Conservation (phyloP, 1,284 basidiomycete genomes). For the Apiotrichum mycotoxinovorans region DNA sequence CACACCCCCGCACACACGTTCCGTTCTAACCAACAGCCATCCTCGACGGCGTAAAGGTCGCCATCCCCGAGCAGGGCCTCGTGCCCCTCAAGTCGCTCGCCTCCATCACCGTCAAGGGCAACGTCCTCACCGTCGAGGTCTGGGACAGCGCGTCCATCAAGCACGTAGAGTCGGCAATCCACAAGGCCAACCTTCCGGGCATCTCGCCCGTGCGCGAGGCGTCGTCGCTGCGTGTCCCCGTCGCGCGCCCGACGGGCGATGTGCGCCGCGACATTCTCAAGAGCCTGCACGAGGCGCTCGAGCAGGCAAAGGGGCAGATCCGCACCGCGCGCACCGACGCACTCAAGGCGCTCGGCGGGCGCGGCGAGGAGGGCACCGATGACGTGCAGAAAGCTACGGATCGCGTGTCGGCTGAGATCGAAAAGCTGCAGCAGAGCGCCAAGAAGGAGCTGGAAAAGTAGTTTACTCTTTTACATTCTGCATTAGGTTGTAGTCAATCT, state of each 20-base stretch:
- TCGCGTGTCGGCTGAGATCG: conserved; percentile 35
- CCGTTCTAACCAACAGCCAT: conserved; percentile 28
- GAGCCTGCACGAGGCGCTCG: conserved; percentile 33
- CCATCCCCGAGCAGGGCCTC: conserved; percentile 29
- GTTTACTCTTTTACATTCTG: neutral
- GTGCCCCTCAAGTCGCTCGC: conserved; percentile 42
- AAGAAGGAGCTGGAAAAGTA: conserved; percentile 50
- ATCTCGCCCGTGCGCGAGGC: conserved; percentile 41
- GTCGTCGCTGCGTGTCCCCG: conserved; percentile 37
- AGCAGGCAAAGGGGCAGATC: conserved; percentile 46
- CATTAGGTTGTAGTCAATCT: neutral
- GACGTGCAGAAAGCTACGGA: conserved; percentile 45
- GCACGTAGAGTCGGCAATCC: conserved; percentile 44
- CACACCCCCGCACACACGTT: neutral
- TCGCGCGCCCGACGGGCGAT: conserved; percentile 42
- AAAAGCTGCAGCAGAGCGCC: conserved; percentile 34
- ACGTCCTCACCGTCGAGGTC: conserved; percentile 42
- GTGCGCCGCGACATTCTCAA: conserved; percentile 39
- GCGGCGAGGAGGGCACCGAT: conserved; percentile 35
- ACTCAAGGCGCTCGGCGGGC: conserved; percentile 42
- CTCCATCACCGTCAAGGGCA: conserved; percentile 39
- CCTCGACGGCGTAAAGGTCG: conserved; percentile 44
- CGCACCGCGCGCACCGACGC: conserved; percentile 43
- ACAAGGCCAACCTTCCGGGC: conserved; percentile 48
- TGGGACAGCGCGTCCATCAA: conserved; percentile 44